phyloP scores from a whole-genome alignment of 176 grass and related monocot species.

The Rhipidocladum racemiflorum region DNA sequence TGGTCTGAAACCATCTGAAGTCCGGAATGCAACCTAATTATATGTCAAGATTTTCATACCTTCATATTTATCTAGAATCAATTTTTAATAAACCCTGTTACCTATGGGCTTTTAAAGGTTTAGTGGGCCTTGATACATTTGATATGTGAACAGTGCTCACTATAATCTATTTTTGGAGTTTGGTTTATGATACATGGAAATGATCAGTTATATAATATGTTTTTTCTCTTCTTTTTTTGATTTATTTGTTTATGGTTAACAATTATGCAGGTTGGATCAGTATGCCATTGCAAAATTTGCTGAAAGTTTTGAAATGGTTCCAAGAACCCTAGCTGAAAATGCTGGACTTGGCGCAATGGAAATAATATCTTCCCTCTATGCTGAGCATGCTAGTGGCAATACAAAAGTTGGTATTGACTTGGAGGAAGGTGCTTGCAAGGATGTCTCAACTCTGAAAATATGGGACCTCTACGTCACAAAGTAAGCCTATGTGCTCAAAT shows the following conservation, averaged over 20 bases:
- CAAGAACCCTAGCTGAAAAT: slow-evolving; percentile 85
- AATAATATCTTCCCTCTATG: slow-evolving; percentile 91
- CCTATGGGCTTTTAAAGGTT: background rate
- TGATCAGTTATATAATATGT: background rate
- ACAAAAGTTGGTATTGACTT: slow-evolving; percentile 73
- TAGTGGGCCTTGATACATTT: background rate
- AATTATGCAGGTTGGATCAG: slow-evolving; percentile 74
- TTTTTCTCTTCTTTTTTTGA: background rate
- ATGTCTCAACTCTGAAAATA: slow-evolving; percentile 64
- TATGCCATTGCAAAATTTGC: slow-evolving; percentile 95
- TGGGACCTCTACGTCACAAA: slow-evolving; percentile 95
- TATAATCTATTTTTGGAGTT: background rate
- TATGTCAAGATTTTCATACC: background rate
- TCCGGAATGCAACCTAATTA: background rate
- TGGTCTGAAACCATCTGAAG: background rate
- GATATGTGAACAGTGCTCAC: background rate
- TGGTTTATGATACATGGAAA: background rate
- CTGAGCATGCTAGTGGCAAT: slow-evolving; percentile 83
- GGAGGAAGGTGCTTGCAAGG: slow-evolving; percentile 75
- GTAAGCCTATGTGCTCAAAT: slow-evolving; percentile 37
- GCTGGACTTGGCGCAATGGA: slow-evolving; percentile 87
- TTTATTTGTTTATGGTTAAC: slow-evolving; percentile 20
- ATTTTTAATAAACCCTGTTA: background rate
- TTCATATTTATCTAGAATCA: background rate
- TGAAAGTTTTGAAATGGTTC: slow-evolving; percentile 96